Evolutionary conservation across 1,139 yeast genomes (phyloP).

Genomic region (Blastobotrys petasosporus): DNA sequence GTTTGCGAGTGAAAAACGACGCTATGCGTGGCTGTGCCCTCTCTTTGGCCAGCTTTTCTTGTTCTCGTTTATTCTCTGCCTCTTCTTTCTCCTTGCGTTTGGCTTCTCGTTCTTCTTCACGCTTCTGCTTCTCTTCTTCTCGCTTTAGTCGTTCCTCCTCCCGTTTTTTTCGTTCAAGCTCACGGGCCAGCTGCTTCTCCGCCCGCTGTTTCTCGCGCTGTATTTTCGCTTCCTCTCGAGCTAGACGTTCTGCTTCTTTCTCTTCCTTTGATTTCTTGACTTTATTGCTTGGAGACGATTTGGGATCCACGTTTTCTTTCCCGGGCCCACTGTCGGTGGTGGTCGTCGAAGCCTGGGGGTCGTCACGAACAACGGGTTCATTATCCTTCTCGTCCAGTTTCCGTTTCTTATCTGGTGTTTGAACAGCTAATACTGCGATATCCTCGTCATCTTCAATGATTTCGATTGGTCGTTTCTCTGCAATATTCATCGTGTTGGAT

Average conservation of each 20-base stretch:
- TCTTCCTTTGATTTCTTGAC: slow-evolving; percentile 4
- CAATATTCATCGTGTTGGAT: too few species aligned
- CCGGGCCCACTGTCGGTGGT: background rate
- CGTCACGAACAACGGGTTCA: background rate
- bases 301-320: background rate
- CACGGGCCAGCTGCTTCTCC: slow-evolving; percentile 11
- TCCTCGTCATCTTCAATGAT: background rate
- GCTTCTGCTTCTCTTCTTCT: slow-evolving; percentile 15
- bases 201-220: slow-evolving; percentile 1
- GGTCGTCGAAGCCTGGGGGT: background rate
- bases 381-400: background rate
- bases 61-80: slow-evolving; percentile 15
- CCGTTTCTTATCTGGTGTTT: background rate
- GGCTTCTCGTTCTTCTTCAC: slow-evolving; percentile 16
- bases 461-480: background rate
- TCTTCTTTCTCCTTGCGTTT: slow-evolving; percentile 10
- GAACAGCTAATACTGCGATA: background rate
- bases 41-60: slow-evolving; percentile 11
- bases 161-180: slow-evolving; percentile 15
- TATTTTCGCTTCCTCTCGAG: slow-evolving; percentile 4
- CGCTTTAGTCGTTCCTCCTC: slow-evolving; percentile 7
- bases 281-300: background rate
- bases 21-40: slow-evolving; percentile 6
- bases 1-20: slow-evolving; percentile 9
- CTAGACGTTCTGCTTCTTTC: slow-evolving; percentile 3